A percentile compares a stretch with the other conserved stretches of the same genome.
phyloP scores from a whole-genome alignment of 164 flowering plant species.

The Paratinospora sagittata region DNA sequence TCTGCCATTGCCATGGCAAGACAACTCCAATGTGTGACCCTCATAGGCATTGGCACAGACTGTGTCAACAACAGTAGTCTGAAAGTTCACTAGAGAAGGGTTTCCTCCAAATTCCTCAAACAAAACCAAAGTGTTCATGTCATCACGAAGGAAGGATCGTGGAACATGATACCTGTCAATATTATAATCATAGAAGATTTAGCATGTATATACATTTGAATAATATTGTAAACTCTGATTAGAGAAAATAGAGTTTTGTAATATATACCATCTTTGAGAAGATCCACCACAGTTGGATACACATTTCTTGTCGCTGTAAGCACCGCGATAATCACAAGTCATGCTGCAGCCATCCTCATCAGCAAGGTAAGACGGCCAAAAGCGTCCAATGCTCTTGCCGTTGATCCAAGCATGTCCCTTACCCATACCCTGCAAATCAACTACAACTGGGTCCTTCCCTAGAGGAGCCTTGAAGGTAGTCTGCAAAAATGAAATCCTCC shows the following conservation, averaged over 20 bases:
- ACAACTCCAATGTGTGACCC: too few relatives aligned
- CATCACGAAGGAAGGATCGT: constrained; percentile 32
- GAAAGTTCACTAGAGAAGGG: too few relatives aligned
- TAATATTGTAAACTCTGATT: background rate
- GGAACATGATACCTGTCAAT: constrained; percentile 50
- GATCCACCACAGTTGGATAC: constrained; percentile 41
- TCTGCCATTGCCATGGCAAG: too few relatives aligned
- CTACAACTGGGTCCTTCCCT: too few relatives aligned
- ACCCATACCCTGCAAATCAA: too few relatives aligned
- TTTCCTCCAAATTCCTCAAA: constrained; percentile 66
- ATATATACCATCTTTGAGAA: too few relatives aligned
- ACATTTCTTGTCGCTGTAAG: constrained; percentile 38
- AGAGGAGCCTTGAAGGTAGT: too few relatives aligned
- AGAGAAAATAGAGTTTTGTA: constrained; percentile 23
- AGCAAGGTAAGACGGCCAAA: constrained; percentile 48
- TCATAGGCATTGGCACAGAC: too few relatives aligned
- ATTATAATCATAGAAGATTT: background rate
- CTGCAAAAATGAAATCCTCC: background rate
- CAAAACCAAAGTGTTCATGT: constrained; percentile 35
- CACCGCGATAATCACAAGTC: constrained; percentile 61
- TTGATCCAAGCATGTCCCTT: too few relatives aligned
- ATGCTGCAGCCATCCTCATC: constrained; percentile 32
- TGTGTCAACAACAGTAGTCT: too few relatives aligned
- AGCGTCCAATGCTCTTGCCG: constrained; percentile 57
- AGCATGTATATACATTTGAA: background rate